phyloP scores from a whole-genome alignment of 768 basidiomycete species.

The Pulveroboletus ravenelii region DNA sequence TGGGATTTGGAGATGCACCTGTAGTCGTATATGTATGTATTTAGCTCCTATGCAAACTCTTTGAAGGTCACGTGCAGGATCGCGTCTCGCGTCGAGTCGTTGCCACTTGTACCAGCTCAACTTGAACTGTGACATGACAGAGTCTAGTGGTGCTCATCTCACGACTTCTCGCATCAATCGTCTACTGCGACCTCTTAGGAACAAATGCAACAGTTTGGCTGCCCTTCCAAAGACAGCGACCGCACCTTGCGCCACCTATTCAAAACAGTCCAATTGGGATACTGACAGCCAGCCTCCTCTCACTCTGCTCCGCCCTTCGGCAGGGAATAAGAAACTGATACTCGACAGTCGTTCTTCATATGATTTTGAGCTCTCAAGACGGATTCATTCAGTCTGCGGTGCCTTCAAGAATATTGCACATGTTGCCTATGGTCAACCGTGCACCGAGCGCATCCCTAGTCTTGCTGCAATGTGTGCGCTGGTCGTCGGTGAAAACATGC shows the following conservation, averaged over 20 bases:
- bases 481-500: conserved; percentile 45
- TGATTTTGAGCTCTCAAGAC: conserved; percentile 41
- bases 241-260: conserved; percentile 12
- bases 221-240: conserved; percentile 17
- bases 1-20: background rate
- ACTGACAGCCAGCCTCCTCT: conserved; percentile 30
- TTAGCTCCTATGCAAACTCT: background rate
- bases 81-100: conserved; percentile 7
- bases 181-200: conserved; percentile 44
- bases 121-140: conserved; percentile 5
- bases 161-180: conserved; percentile 41
- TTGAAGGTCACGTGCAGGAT: conserved; percentile 12
- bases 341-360: conserved; percentile 32
- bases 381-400: conserved; percentile 50
- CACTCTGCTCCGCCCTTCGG: conserved; percentile 35
- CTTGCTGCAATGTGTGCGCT: conserved; percentile 46
- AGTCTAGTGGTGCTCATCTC: conserved; percentile 26
- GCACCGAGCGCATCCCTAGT: conserved; percentile 26
- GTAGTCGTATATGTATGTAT: conserved; percentile 6
- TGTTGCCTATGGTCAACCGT: conserved; percentile 28
- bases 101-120: background rate
- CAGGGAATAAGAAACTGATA: conserved; percentile 31
- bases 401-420: conserved; percentile 49
- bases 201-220: conserved; percentile 41
- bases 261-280: conserved; percentile 20